These are phyloP conservation scores for Quercus alba DNA, from an alignment of 306 rosid species.

Conservation along the genomic window DNA sequence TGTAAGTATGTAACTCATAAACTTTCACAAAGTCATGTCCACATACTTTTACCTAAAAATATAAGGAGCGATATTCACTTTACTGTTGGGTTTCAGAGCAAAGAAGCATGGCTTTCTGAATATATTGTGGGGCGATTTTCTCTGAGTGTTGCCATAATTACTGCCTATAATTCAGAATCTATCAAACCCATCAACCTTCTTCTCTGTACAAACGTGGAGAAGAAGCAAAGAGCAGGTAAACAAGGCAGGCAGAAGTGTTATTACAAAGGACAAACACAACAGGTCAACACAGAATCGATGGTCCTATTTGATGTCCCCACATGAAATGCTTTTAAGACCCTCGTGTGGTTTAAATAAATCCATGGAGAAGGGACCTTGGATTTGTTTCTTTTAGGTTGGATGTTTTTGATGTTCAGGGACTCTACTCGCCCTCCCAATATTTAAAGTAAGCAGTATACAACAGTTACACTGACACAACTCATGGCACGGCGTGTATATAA, in stretches of 20 bases:
- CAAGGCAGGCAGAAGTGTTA: constrained; percentile 34
- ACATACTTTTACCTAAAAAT: neutral
- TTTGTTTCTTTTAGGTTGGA: constrained; percentile 34
- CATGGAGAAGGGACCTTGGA: constrained; percentile 26
- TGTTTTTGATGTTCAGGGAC: constrained; percentile 10
- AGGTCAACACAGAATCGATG: constrained; percentile 44
- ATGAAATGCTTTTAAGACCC: constrained; percentile 38
- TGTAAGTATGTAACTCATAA: no score
- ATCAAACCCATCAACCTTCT: constrained; percentile 66
- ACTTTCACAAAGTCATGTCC: no score
- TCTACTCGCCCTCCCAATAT: neutral
- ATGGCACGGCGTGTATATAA: neutral
- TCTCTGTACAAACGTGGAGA: constrained; percentile 66
- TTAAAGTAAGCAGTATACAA: neutral
- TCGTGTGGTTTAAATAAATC: constrained; percentile 27
- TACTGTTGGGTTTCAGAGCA: constrained; percentile 27
- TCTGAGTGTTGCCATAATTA: constrained; percentile 34
- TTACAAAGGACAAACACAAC: constrained; percentile 52
- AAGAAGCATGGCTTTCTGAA: constrained; percentile 43
- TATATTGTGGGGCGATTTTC: constrained; percentile 8
- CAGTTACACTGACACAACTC: neutral
- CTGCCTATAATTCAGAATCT: constrained; percentile 44
- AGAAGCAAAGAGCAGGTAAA: constrained; percentile 62
- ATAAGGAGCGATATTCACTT: neutral
- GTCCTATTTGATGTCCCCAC: constrained; percentile 41